Evolutionary conservation across 306 rosid genomes (phyloP).

Genomic region (Cicer pinnatifidum): DNA sequence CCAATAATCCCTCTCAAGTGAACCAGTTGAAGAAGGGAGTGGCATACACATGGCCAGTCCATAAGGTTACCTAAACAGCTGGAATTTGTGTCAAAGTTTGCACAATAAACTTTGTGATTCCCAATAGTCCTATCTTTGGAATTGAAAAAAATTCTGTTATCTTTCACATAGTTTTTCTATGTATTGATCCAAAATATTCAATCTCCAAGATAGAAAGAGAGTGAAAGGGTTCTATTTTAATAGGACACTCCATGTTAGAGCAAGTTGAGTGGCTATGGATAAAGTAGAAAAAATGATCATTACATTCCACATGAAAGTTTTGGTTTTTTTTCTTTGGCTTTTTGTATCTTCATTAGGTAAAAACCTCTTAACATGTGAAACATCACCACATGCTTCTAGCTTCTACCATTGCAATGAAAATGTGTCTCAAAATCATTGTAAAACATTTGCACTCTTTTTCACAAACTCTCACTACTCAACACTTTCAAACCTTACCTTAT

Average conservation of each 20-base stretch:
- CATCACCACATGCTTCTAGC: conserved; percentile 57
- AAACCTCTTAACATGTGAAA: conserved; percentile 53
- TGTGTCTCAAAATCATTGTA: conserved; percentile 56
- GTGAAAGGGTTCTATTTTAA: conserved; percentile 44
- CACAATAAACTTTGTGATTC: conserved; percentile 50
- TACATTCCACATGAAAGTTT: conserved; percentile 53
- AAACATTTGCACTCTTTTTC: conserved; percentile 68
- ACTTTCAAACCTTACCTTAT: conserved; percentile 70
- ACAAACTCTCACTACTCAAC: conserved; percentile 72
- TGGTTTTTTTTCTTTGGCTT: conserved; percentile 55
- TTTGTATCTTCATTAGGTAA: conserved; percentile 57
- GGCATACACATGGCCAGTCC: conserved; percentile 6
- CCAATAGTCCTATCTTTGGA: conserved; percentile 61
- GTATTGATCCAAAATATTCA: conserved; percentile 71
- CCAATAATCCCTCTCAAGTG: no score
- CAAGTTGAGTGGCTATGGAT: conserved; percentile 48
- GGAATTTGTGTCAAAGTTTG: conserved; percentile 44
- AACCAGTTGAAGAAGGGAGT: conserved; percentile 33
- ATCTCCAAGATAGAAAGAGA: conserved; percentile 51
- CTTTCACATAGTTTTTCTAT: conserved; percentile 44
- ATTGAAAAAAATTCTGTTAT: conserved; percentile 47
- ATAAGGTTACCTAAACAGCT: conserved; percentile 49
- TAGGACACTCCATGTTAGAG: conserved; percentile 50
- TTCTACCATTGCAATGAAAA: conserved; percentile 56
- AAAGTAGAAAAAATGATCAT: conserved; percentile 53